Base-by-base conservation (phyloP, 208 protist genomes). In the Leptomonas seymouri region DNA sequence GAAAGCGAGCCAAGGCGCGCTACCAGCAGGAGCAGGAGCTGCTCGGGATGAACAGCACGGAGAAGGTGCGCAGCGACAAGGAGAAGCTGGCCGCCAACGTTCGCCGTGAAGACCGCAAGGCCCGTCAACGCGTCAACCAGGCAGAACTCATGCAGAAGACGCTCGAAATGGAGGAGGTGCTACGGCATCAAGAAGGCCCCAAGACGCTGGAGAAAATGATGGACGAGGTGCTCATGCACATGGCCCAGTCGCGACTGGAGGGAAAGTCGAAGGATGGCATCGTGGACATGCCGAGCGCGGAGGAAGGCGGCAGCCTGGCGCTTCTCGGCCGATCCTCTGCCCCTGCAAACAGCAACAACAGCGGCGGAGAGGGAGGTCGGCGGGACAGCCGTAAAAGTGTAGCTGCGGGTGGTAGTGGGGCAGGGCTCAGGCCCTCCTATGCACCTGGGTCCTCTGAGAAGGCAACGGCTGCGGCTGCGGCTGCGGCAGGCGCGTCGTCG, bases 141-240 rank as follows among this genome's bases (percentile, higher is more conserved):
- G 82, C 87, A 7, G 88, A 97, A 74, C 88, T 97, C 63, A 71
- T 78, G 51, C 81, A 94, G 53, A 88, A 93, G 67, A 84, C 87
- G n/a, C 55, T 89, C 0, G 85, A 88, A 55, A 78, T 97, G 67
- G 78, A 93, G 70, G 44, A 57, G 41, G 72, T 93, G 67, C 78
- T 99, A 31, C 87, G 91, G 53, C 82, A 87, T 9, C 86, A 93
- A 57, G 96, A 99, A 62, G 97, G 95, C 2, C 89, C 90, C 36
- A 85, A 96, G 64, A 97, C 94, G 73, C 95, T 97, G 82, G 96
- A 98, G 76, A 85, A 87, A 67, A 97, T 98, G 87, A 84, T 98
- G 44, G 94, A 98, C 53, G 88, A 93, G 61, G 79, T 97, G 16
- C 85, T 97, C 23, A 95, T 97, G 82, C 81, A 91, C 74, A 97